Conservation (phyloP, 139 green algal genomes). For the Limnomonas spitsbergensis region DNA sequence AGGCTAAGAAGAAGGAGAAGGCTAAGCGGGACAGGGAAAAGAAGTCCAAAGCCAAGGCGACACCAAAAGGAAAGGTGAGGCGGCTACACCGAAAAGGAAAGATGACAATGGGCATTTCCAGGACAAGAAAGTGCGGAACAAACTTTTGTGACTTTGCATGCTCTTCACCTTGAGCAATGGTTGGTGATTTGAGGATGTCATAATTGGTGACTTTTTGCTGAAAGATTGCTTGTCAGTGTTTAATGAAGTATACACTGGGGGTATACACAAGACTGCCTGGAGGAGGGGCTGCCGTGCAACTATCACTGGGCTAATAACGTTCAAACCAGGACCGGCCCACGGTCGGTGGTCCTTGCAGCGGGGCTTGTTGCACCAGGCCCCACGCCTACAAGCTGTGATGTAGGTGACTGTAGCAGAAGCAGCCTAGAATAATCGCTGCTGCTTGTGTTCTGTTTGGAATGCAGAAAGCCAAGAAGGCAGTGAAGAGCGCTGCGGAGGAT, state of each 20-base stretch:
- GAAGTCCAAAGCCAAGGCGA: slow-evolving; percentile 37
- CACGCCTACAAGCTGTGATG: too few relatives aligned
- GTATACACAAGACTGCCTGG: not conserved
- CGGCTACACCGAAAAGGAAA: not conserved
- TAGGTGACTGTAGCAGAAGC: not conserved
- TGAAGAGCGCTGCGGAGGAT: slow-evolving; percentile 12
- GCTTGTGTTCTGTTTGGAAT: too few relatives aligned
- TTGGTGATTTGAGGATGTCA: not conserved
- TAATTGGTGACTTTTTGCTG: too few relatives aligned
- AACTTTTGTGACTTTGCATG: not conserved
- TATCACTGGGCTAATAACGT: too few relatives aligned
- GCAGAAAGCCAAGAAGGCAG: slow-evolving; percentile 10
- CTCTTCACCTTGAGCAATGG: not conserved
- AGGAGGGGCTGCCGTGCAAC: not conserved
- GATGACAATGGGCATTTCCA: not conserved
- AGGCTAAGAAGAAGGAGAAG: slow-evolving; percentile 56
- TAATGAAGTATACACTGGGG: not conserved
- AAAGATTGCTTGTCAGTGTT: too few relatives aligned
- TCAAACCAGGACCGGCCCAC: too few relatives aligned
- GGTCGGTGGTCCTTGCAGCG: not conserved
- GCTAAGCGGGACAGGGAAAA: slow-evolving; percentile 32
- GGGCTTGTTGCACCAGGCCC: not conserved
- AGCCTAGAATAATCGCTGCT: not conserved
- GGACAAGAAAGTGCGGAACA: not conserved
- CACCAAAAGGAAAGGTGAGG: slow-evolving; percentile 1